phyloP scores from a whole-genome alignment of 495 filamentous ascomycete genomes.

The Aspergillus avenaceus region DNA sequence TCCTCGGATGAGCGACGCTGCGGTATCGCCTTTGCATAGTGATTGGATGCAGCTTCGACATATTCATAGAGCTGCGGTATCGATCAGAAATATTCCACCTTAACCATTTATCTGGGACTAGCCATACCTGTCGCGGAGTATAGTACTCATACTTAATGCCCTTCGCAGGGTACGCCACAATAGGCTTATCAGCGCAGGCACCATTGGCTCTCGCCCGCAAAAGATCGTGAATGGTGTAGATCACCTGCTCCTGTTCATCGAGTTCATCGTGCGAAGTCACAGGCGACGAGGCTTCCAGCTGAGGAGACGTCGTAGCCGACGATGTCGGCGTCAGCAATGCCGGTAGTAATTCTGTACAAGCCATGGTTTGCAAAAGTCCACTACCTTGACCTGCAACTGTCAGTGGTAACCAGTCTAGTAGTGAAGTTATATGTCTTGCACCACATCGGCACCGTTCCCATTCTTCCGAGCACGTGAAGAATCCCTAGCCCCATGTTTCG shows the following conservation, averaged over 20 bases:
- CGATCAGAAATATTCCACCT: slow-evolving; percentile 1
- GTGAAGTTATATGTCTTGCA: not conserved
- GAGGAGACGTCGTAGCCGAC: not conserved
- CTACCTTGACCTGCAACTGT: too few species aligned
- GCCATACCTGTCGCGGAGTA: slow-evolving; percentile 24
- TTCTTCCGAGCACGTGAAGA: too few species aligned
- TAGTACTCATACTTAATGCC: slow-evolving; percentile 32
- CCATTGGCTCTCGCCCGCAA: slow-evolving; percentile 21
- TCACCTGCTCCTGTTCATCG: slow-evolving; percentile 4
- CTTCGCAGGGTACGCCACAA: slow-evolving; percentile 26
- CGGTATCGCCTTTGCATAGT: slow-evolving; percentile 16
- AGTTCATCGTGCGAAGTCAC: not conserved
- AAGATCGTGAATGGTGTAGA: slow-evolving; percentile 27
- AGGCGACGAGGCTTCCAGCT: not conserved
- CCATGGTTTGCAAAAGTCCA: not conserved
- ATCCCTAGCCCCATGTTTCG: too few species aligned
- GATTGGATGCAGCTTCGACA: slow-evolving; percentile 27
- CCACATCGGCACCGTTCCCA: too few species aligned
- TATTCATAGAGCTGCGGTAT: slow-evolving; percentile 21
- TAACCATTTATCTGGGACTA: not conserved
- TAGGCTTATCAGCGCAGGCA: slow-evolving; percentile 19
- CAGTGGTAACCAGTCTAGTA: too few species aligned
- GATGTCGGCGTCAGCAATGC: not conserved
- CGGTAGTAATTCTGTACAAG: not conserved
- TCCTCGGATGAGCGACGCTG: slow-evolving; percentile 22